A percentile compares a stretch with the other conserved stretches of the same genome.
Evolutionary conservation across 1,284 basidiomycete genomes (phyloP).

Genomic region (Taiwanofungus camphoratus): DNA sequence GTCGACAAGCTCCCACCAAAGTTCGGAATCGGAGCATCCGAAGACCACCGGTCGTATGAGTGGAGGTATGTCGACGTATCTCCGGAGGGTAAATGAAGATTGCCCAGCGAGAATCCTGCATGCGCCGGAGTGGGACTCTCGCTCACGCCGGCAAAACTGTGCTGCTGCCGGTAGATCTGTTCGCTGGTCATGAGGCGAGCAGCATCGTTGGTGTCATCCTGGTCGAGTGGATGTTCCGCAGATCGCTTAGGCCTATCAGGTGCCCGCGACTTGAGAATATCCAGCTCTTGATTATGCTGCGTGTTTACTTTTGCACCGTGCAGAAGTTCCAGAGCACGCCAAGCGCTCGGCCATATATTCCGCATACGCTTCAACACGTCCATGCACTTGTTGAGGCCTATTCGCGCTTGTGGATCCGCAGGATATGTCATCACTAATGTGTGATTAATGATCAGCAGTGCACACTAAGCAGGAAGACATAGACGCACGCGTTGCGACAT

Average conservation of each 20-base stretch:
- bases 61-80: conserved; percentile 26
- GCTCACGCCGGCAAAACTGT: conserved; percentile 11
- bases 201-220: conserved; percentile 11
- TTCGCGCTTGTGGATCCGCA: conserved; percentile 59
- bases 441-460: conserved; percentile 17
- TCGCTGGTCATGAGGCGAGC: conserved; percentile 16
- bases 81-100: conserved; percentile 17
- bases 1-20: conserved; percentile 49
- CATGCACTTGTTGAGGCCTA: conserved; percentile 66
- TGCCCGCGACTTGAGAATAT: conserved; percentile 10
- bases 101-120: conserved; percentile 16
- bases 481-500: conserved; percentile 57
- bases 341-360: conserved; percentile 72
- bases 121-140: conserved; percentile 19
- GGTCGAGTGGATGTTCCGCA: conserved; percentile 18
- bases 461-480: background rate
- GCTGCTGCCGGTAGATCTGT: conserved; percentile 18
- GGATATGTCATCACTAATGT: conserved; percentile 64
- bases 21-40: conserved; percentile 31
- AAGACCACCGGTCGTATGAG: conserved; percentile 48
- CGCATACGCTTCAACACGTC: conserved; percentile 65
- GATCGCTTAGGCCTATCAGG: conserved; percentile 19
- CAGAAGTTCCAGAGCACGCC: conserved; percentile 68
- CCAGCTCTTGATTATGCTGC: conserved; percentile 14
- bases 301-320: conserved; percentile 53